Base-by-base conservation (phyloP, 345 rosid species). In the Eucalyptus cloeziana region DNA sequence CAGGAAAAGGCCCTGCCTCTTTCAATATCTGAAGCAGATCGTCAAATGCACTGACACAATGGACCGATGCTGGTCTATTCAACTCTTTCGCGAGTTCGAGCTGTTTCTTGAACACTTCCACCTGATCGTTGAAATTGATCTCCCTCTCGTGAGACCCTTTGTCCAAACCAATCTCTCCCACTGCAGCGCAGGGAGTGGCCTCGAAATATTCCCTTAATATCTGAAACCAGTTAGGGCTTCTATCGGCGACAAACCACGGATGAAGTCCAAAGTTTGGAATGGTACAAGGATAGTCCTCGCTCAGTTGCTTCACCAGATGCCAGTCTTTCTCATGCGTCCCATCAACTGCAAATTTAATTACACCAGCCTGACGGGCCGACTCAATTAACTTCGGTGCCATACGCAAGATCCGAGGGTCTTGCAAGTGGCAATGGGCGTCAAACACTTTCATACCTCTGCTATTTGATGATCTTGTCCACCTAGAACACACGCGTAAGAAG, bases 161-260 rank as follows among this genome's bases (percentile, higher is more conserved):
- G 92, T 98, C 99, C 89, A 97, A 91, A 87, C 99, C 99, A 93
- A 97, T 95, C 98, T 98, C 99, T 92, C 99, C 99, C 91, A 98
- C 92, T 58, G 99, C 98, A 91, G 99, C 99, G 90, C 93, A 71
- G 85, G 99, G 99, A 90, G 94, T 95, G 87, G 92, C 88, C 71
- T 94, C 94, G 90, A 97, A 93, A 52, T 92, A 91, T n/a, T 94
- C 93, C 94, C 95, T 96, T 67, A 98, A 94, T 30, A 93, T 90
- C 88, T 87, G 91, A 88, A 96, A 93, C 99, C 99, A 97, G 25
- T 89, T 91, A 49, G 96, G 95, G 93, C 94, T 94, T 91, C 99
- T 95, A 88, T 95, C 96, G 25, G 91, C 86, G 85, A 96, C 91
- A 88, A 94, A 96, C 99, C 99, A 95, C 24, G 99, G 99, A 91